These are phyloP conservation scores for Mycena chlorophos DNA, from an alignment of 768 basidiomycete species.

Conservation along the genomic window DNA sequence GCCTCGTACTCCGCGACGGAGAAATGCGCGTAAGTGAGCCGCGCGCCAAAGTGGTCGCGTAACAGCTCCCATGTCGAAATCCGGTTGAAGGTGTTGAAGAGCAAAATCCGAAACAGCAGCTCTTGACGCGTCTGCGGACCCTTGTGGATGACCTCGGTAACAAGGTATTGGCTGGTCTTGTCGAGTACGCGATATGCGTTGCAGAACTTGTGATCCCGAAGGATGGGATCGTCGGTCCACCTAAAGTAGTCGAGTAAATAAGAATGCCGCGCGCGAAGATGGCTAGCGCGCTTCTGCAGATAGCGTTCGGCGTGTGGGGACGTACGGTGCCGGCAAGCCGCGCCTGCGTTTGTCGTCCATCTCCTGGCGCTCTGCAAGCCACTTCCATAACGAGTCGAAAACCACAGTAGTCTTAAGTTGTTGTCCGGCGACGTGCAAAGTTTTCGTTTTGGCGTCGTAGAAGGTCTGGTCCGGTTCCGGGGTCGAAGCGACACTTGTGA, in stretches of 20 bases:
- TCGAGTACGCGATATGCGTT: constrained; percentile 77
- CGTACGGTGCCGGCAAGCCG: constrained; percentile 54
- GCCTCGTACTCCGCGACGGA: constrained; percentile 50
- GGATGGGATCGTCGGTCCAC: constrained; percentile 68
- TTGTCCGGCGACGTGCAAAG: constrained; percentile 40
- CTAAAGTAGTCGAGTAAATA: constrained; percentile 32
- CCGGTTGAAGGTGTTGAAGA: constrained; percentile 73
- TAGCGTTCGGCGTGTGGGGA: constrained; percentile 14
- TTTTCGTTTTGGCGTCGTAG: constrained; percentile 34
- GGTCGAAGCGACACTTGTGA: too few relatives aligned
- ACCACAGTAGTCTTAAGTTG: constrained; percentile 47
- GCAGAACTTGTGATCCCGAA: constrained; percentile 62
- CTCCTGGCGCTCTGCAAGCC: constrained; percentile 56
- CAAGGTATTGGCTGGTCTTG: constrained; percentile 66
- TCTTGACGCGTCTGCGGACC: constrained; percentile 62
- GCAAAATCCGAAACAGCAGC: constrained; percentile 65
- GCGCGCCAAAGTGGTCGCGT: constrained; percentile 48
- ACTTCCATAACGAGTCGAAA: constrained; percentile 63
- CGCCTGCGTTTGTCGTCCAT: constrained; percentile 56
- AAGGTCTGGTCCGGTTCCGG: too few relatives aligned
- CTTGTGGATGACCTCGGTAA: constrained; percentile 67
- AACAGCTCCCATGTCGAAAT: constrained; percentile 73
- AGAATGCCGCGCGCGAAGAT: constrained; percentile 9
- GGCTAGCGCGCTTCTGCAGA: not conserved
- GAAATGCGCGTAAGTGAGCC: constrained; percentile 63